These are phyloP conservation scores for Talaromyces pinophilus DNA, from an alignment of 2,329 filamentous ascomycete species.

Conservation along the genomic window DNA sequence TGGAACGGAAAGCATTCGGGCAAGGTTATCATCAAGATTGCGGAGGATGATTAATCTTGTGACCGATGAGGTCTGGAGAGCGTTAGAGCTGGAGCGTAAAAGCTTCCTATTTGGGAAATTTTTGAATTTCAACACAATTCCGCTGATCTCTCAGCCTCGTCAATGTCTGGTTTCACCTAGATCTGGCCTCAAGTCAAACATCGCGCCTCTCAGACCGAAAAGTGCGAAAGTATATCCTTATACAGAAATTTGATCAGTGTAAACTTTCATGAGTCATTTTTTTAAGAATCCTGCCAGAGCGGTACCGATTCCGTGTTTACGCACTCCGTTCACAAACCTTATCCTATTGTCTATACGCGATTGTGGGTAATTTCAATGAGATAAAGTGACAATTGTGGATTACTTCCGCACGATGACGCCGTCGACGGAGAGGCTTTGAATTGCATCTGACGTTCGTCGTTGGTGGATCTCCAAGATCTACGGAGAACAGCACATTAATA, in stretches of 20 bases:
- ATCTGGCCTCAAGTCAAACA: not conserved
- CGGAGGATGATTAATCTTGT: not conserved
- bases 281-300: not conserved
- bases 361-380: not conserved
- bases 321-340: not conserved
- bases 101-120: not conserved
- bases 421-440: not conserved
- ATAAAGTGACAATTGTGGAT: not conserved
- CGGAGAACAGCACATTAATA: not conserved
- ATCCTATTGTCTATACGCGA: not conserved
- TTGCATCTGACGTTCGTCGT: not conserved
- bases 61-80: not conserved
- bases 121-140: not conserved
- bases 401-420: not conserved
- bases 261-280: not conserved
- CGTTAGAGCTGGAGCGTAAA: not conserved
- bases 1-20: constrained; percentile 43
- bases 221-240: not conserved
- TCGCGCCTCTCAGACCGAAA: not conserved
- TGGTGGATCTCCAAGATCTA: not conserved
- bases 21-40: constrained; percentile 4
- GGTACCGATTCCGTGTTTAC: not conserved
- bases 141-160: not conserved
- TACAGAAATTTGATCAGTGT: not conserved
- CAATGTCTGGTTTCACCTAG: not conserved